A percentile compares a stretch with the other conserved stretches of the same genome.
These are phyloP conservation scores for Pisolithus thermaeus DNA, from an alignment of 1,284 basidiomycete genomes.

Conservation along the genomic window DNA sequence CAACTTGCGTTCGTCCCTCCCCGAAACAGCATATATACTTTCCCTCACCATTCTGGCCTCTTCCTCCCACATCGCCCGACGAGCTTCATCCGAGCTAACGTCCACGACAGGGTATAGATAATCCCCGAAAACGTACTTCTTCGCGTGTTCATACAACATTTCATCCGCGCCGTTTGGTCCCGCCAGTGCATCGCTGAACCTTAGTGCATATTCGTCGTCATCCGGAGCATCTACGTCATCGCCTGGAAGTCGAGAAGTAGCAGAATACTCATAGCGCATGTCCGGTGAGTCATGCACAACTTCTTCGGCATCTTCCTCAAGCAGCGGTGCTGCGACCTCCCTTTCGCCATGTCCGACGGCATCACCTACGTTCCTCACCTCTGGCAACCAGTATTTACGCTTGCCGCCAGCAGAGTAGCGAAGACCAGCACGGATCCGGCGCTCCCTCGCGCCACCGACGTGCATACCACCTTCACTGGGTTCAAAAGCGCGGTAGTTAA, in stretches of 20 bases:
- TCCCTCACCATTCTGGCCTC: conserved; percentile 26
- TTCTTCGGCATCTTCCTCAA: conserved; percentile 58
- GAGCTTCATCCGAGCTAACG: conserved; percentile 70
- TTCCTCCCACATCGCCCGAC: conserved; percentile 55
- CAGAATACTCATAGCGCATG: conserved; percentile 30
- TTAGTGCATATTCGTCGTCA: conserved; percentile 42
- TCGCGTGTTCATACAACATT: conserved; percentile 63
- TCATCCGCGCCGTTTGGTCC: conserved; percentile 62
- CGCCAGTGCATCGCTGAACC: conserved; percentile 42
- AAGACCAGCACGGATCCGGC: conserved; percentile 83
- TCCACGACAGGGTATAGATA: conserved; percentile 90
- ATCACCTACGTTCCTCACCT: conserved; percentile 40
- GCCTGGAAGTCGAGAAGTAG: conserved; percentile 11
- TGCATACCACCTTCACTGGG: conserved; percentile 93
- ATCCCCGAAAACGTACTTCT: conserved; percentile 83
- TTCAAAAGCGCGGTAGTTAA: conserved; percentile 94
- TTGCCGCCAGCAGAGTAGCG: conserved; percentile 87
- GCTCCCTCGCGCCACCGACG: conserved; percentile 74
- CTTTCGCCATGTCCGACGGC: conserved; percentile 39
- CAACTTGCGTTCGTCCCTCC: conserved; percentile 1
- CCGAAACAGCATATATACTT: conserved; percentile 11
- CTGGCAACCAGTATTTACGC: conserved; percentile 87
- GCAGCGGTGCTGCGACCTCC: conserved; percentile 73
- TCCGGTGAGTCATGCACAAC: conserved; percentile 65
- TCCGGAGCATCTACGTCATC: conserved; percentile 23